Base-by-base conservation (phyloP, 2,329 filamentous ascomycete genomes). In the Aspergillaceae sp. region DNA sequence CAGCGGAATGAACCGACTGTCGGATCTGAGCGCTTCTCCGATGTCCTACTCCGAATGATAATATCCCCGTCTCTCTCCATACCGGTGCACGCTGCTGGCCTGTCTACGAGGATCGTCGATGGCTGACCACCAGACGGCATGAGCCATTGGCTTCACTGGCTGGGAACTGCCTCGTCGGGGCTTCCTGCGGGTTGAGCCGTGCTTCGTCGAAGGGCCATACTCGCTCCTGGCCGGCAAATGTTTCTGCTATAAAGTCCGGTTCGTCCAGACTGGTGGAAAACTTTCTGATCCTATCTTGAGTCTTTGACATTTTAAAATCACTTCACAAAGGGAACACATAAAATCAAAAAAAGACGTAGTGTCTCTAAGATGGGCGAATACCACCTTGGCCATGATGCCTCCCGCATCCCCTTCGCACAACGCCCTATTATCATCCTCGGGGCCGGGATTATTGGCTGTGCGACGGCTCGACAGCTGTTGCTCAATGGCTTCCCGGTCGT, bases 381-480 rank as follows among this genome's bases (percentile, higher is more conserved):
- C 11, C 49, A 48, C 9, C 6, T 28, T 38, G 11, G 11, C 30
- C 29, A 45, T 32, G 72, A 68, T 4, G 42, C 41, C 26, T 34
- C 42, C 5, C 33, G 19, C 19, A 19, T 51, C 0, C 61, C 64
- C 3, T 68, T 66, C 43, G 41, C 64, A 4, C 63, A 65, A 44
- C 60, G 63, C 6, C 61, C 63, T 4, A 50, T 68, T 32, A 47
- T 68, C 29, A 64, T 68, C 28, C 52, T 68, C 1, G 65, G 65
- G n/a, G 65, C 63, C 11, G 65, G 65, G 2, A 67, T 68, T 37
- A 68, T 68, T 29, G 65, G 65, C n/a, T 68, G 65, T 51, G 59
- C 65, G 3, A 50, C 64, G 2, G 65, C 65, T 5, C 56, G 58
- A 26, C 63, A 66, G 46, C 53, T 68, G 7, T 51, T 68, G 4